Base-by-base conservation (phyloP, 257 asterid species). In the Salvia splendens region DNA sequence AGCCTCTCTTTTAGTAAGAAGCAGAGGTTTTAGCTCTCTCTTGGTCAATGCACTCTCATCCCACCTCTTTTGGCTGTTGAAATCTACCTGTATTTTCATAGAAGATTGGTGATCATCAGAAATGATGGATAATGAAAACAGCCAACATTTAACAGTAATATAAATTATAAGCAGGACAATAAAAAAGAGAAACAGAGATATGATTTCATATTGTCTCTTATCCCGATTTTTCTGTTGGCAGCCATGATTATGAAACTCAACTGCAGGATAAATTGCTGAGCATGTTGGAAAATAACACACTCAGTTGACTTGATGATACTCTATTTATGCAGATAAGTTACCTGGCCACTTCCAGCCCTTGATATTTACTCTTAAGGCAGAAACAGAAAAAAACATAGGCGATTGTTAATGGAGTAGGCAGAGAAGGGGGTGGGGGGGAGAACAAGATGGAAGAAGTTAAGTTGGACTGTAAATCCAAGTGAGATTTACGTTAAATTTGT, bases 61-160 rank as follows among this genome's bases (percentile, higher is more conserved):
- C 96, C 98, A 92, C 80, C 81, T 83, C 63, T 79, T 86, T 79
- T 92, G 87, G 86, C 91, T 84, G 80, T 83, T 87, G 36, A 77
- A 60, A 76, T 87, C 95, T 38, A 83, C 84, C 96, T 92, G 87
- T 79, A 77, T 15, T 54, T 71, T 63, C 5, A 9, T 45, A 5
- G 45, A 61, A 62, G 50, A 35, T 69, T 38, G 41, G 47, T 60
- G 58, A 35, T 16, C 11, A 15, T 65, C 48, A 54, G 69, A 55
- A 24, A 69, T 14, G 52, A 41, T n/a, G 50, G 41, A 59, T n/a
- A 50, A 5, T 4, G 6, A 36, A 48, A 38, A 56, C 30, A 67
- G 42, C 28, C 17, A 46, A 55, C 36, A 12, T 42, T 33, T 41
- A 14, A 24, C 30, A 24, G 30, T 24, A 24, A 12, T 47, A 30